Conservation (phyloP, 2,329 filamentous ascomycete species). For the Coniochaeta ligniaria region DNA sequence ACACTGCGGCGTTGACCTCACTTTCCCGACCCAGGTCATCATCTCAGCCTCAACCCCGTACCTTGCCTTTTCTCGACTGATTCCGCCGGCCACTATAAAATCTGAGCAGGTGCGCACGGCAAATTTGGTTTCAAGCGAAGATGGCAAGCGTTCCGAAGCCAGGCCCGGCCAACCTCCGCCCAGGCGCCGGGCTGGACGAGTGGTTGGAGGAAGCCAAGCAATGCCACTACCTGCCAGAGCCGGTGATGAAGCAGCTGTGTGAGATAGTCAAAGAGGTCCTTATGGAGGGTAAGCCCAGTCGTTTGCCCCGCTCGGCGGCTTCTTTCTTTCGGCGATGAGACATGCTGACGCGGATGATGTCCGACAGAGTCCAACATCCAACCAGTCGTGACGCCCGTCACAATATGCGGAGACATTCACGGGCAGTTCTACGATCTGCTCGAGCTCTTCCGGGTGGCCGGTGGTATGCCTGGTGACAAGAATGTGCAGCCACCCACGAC, state of each 20-base stretch:
- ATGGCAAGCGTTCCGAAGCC: conserved; percentile 69
- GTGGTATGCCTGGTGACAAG: conserved; percentile 87
- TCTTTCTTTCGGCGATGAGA: neutral
- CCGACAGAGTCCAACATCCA: conserved; percentile 90
- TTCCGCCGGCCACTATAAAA: neutral
- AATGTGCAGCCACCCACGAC: conserved; percentile 62
- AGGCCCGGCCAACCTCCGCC: conserved; percentile 77
- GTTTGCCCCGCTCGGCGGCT: neutral
- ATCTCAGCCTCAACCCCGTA: neutral
- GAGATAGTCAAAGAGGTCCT: conserved; percentile 98
- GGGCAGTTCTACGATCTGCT: conserved; percentile 98
- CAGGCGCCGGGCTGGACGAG: conserved; percentile 83
- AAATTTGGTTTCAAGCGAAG: neutral
- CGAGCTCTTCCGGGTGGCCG: conserved; percentile 92
- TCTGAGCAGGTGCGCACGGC: neutral
- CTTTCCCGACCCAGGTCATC: neutral
- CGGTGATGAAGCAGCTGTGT: conserved; percentile 97
- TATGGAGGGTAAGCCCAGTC: conserved; percentile 72
- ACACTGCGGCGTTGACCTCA: neutral
- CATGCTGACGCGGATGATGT: neutral
- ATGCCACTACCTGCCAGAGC: conserved; percentile 92
- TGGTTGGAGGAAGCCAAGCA: conserved; percentile 96
- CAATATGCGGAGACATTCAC: conserved; percentile 96
- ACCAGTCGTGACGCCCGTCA: conserved; percentile 93
- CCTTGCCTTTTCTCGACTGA: neutral